These are phyloP conservation scores for Monosporozyma servazzii DNA, from an alignment of 805 yeast species.

Conservation along the genomic window DNA sequence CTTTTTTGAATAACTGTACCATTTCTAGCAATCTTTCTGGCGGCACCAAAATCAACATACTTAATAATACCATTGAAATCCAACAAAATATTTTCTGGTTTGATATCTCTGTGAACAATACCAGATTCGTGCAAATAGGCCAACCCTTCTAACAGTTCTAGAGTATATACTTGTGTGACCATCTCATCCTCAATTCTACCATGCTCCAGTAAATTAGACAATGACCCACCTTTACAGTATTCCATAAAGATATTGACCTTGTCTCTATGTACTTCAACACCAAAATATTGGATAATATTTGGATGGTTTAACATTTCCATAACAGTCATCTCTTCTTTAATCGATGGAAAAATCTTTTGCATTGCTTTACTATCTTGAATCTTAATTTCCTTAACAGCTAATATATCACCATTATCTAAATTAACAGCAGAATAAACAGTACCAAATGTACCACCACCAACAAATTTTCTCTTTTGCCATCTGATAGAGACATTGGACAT, in stretches of 20 bases:
- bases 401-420: slow-evolving; percentile 87
- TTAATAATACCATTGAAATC: slow-evolving; percentile 92
- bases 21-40: slow-evolving; percentile 70
- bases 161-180: slow-evolving; percentile 79
- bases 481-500: slow-evolving; percentile 84
- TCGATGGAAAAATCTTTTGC: slow-evolving; percentile 74
- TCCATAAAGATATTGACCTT: slow-evolving; percentile 96
- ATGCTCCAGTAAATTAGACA: slow-evolving; percentile 75
- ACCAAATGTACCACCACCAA: slow-evolving; percentile 96
- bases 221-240: slow-evolving; percentile 90
- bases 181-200: slow-evolving; percentile 94
- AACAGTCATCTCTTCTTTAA: slow-evolving; percentile 95
- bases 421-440: slow-evolving; percentile 87
- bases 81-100: slow-evolving; percentile 85
- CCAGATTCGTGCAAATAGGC: slow-evolving; percentile 92
- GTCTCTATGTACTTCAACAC: slow-evolving; percentile 96
- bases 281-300: slow-evolving; percentile 90
- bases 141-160: slow-evolving; percentile 90
- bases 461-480: slow-evolving; percentile 92
- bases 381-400: slow-evolving; percentile 94
- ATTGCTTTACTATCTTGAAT: slow-evolving; percentile 84
- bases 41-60: slow-evolving; percentile 96
- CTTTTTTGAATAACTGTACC: slow-evolving; percentile 31
- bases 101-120: slow-evolving; percentile 90
- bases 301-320: slow-evolving; percentile 93